A percentile compares a stretch with the other conserved stretches of the same genome.
These are phyloP conservation scores for Raffaelea arxii DNA, from an alignment of 2,329 filamentous ascomycete genomes.

Conservation along the genomic window DNA sequence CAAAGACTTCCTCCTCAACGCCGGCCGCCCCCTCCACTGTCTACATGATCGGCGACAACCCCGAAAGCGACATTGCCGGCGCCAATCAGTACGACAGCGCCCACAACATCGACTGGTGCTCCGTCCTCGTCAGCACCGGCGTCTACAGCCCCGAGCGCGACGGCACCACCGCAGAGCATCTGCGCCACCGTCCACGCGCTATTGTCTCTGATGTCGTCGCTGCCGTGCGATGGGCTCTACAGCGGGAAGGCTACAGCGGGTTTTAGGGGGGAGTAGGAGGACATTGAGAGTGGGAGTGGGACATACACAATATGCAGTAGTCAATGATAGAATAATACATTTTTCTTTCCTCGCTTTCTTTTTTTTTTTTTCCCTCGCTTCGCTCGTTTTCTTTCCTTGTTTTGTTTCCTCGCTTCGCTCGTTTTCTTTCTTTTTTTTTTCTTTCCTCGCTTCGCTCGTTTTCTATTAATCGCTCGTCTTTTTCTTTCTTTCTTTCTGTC, in stretches of 20 bases:
- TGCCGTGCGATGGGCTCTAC: slow-evolving; percentile 21
- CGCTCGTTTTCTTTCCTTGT: too few species aligned
- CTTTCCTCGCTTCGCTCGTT: too few species aligned
- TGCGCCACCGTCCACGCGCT: slow-evolving; percentile 15
- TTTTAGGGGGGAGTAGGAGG: slow-evolving; percentile 6
- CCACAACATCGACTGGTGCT: slow-evolving; percentile 37
- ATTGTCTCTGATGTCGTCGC: slow-evolving; percentile 19
- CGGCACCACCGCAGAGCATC: slow-evolving; percentile 8
- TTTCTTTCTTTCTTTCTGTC: too few species aligned
- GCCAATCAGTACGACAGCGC: slow-evolving; percentile 66
- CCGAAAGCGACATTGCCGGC: slow-evolving; percentile 81
- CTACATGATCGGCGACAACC: slow-evolving; percentile 92
- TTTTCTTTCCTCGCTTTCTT: too few species aligned
- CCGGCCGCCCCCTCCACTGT: slow-evolving; percentile 37
- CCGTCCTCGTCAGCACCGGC: slow-evolving; percentile 22
- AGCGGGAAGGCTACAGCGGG: slow-evolving; percentile 18
- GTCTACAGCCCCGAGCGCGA: slow-evolving; percentile 17
- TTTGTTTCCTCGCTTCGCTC: too few species aligned
- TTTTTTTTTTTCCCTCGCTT: too few species aligned
- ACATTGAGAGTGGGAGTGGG: too few species aligned
- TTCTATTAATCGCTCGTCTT: too few species aligned
- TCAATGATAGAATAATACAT: too few species aligned
- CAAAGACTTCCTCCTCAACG: slow-evolving; percentile 37
- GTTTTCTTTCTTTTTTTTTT: too few species aligned
- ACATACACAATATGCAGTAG: too few species aligned